Evolutionary conservation across 2,329 filamentous ascomycete genomes (phyloP), one percentile per base, ranked within the genome.

Genomic region (Pseudogymnoascus sp.): DNA sequence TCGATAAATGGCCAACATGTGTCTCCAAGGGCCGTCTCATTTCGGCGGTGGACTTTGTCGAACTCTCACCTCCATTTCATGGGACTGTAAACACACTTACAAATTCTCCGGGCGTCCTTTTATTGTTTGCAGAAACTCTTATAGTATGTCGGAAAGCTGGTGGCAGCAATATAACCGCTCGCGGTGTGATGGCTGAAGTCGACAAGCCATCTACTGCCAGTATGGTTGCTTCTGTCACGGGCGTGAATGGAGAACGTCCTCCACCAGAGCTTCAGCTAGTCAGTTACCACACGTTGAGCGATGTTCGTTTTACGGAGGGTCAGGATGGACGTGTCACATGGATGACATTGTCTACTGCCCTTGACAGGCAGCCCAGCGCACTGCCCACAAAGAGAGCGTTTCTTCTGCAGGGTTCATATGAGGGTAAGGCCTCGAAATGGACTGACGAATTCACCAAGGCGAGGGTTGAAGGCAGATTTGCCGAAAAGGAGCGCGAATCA

Each of bases 381-480:
- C 76, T 78, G 12, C 76, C 81, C 21, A 86, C 86, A 1, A 80
- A 87, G 9, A 81, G 87, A 31, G 88, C 85, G 64, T 88, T 96
- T 70, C 74, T 88, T 40, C 80, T 96, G 1, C 83, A 87, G 59
- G 89, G 90, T 60, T 76, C 82, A 6, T 93, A 93, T 68, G 89
- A 96, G 71, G 87, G 86, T 27, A 92, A 87, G 72, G 90, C 88
- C 1, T 78, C 80, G 15, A 89, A 87, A 64, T 87, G 90, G 74
- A 85, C 86, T 29, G 93, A 97, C 74, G 94, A 97, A 66, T 80
- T 97, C 10, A 85, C 87, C 58, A 95, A 93, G 75, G 92, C 92
- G 7, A 86, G 87, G 66, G 85, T 97, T 12, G 93, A 97, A 74
- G 88, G 87, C 5, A 84, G 92, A 9, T 96, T 95, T 69, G 78